Base-by-base conservation (phyloP, 805 yeast genomes). In the Cyberlindnera samutprakarnensis region DNA sequence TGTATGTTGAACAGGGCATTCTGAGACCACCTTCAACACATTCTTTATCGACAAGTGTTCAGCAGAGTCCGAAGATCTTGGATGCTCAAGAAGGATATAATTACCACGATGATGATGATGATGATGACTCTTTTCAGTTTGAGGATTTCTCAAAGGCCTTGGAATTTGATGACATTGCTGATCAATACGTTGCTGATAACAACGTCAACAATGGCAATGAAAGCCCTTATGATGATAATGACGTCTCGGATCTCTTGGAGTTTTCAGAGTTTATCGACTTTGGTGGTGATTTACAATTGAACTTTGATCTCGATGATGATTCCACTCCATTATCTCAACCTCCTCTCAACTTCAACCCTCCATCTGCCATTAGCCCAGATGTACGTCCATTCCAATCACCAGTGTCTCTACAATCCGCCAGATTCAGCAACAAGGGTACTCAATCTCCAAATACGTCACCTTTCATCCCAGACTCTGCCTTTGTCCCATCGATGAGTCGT, bases 181-280 rank as follows among this genome's bases (percentile, higher is more conserved):
- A 41, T 10, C 23, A 34, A 6, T 31, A 31, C 15, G n/a, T n/a
- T n/a, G n/a, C n/a, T n/a, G n/a, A n/a, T n/a, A n/a, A n/a, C n/a
- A n/a, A n/a, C n/a, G n/a, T n/a, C n/a, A n/a, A n/a, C n/a, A 13
- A 35, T 6, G 28, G 29, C 6, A 32, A 28, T 10, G 43, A 37
- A 4, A n/a, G n/a, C n/a, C n/a, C n/a, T n/a, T n/a, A n/a, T n/a
- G 42, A 39, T 16, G 43, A 48, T 4, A 66, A 61, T 16, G 52
- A 60, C 23, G 53, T 61, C 38, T 54, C 59, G 1, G 67, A 64
- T 28, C 57, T 66, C 12, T 53, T 61, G 52, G 71, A 66, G 39
- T 66, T 66, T 42, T 66, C 68, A 6, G 65, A 60, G 27, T 56
- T 62, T 31, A 64, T 67, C 18, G 61, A 66, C 41, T 67, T 67